Conservation (phyloP, 306 rosid genomes). For the Vigna hirtella region DNA sequence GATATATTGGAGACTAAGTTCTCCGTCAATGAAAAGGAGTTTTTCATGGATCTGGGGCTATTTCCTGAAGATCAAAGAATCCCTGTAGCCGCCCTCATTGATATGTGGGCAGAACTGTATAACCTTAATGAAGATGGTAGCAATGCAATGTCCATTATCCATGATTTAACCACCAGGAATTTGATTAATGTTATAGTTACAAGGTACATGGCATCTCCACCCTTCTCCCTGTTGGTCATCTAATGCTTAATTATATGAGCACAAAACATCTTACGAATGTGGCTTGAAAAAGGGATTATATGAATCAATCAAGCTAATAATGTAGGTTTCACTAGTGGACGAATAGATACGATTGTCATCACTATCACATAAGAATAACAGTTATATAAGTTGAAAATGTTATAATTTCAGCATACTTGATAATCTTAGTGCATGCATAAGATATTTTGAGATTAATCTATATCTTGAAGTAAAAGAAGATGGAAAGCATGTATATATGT, state of each 20-base stretch:
- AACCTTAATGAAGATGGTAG: constrained; percentile 47
- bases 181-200: constrained; percentile 57
- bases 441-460: not conserved
- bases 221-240: not conserved
- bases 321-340: not conserved
- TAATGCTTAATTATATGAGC: not conserved
- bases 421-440: not conserved
- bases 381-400: not conserved
- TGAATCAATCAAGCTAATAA: not conserved
- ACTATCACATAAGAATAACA: no score
- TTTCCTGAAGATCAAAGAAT: constrained; percentile 78
- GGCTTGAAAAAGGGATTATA: not conserved
- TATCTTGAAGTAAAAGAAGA: no score
- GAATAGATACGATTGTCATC: not conserved
- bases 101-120: constrained; percentile 69
- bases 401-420: not conserved
- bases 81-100: constrained; percentile 63
- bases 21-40: constrained; percentile 50
- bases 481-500: constrained; percentile 8
- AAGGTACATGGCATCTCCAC: constrained; percentile 52
- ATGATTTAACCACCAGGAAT: constrained; percentile 49
- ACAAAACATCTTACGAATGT: constrained; percentile 1
- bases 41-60: constrained; percentile 75
- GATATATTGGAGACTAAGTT: constrained; percentile 55
- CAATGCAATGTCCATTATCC: constrained; percentile 52